These are phyloP conservation scores for Pouteria campechiana DNA, from an alignment of 179 eudicot genomes.

Conservation along the genomic window DNA sequence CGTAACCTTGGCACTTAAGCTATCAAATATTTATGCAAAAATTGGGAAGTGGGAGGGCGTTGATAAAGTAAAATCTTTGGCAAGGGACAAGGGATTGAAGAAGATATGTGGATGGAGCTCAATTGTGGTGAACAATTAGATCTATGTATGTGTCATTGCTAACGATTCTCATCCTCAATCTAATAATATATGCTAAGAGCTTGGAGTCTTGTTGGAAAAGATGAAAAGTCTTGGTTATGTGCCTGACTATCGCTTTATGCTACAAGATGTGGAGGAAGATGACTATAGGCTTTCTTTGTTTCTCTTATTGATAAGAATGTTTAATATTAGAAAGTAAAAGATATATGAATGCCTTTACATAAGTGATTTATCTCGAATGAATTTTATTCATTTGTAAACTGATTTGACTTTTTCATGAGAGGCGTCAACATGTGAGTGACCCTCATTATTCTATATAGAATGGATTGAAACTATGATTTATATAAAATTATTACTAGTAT, in stretches of 20 bases:
- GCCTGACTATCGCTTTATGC: conserved; percentile 33
- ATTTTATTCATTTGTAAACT: too few species aligned
- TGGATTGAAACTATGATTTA: too few species aligned
- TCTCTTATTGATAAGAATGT: too few species aligned
- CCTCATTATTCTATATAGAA: too few species aligned
- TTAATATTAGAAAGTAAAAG: too few species aligned
- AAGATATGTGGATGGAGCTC: conserved; percentile 58
- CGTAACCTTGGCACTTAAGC: too few species aligned
- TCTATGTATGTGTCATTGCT: conserved; percentile 29
- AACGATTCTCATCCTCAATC: conserved; percentile 32
- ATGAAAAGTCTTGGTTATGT: conserved; percentile 36
- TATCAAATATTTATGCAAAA: conserved; percentile 47
- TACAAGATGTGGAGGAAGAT: conserved; percentile 52
- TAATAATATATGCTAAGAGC: conserved; percentile 23
- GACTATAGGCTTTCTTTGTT: too few species aligned
- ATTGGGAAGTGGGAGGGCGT: conserved; percentile 46
- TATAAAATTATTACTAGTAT: too few species aligned
- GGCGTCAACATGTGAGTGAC: too few species aligned
- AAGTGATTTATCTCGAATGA: too few species aligned
- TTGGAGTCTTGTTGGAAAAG: conserved; percentile 20
- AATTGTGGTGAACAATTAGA: conserved; percentile 18
- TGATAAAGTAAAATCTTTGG: conserved; percentile 32
- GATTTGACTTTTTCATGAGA: too few species aligned
- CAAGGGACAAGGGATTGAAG: conserved; percentile 35
- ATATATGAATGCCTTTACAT: too few species aligned